These are phyloP conservation scores for Glycine tomentella DNA, from an alignment of 306 rosid genomes.

Conservation along the genomic window DNA sequence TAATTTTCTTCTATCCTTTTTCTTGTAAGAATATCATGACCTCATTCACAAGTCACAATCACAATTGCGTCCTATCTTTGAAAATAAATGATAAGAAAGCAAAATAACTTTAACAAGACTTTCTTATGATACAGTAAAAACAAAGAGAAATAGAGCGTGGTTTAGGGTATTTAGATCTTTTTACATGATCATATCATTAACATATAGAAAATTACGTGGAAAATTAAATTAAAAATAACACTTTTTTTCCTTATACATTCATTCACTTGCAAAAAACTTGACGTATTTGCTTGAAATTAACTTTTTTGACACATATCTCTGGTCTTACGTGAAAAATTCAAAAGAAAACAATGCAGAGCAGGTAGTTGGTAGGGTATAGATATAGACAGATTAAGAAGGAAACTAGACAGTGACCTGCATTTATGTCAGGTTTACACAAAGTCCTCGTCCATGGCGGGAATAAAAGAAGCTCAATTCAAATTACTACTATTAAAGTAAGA, in stretches of 20 bases:
- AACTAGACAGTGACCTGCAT: slow-evolving; percentile 20
- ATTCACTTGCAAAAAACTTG: too few relatives aligned
- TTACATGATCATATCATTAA: neutral
- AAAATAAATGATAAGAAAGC: too few relatives aligned
- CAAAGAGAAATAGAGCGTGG: neutral
- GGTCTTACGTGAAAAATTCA: neutral
- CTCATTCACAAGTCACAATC: too few relatives aligned
- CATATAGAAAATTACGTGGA: neutral
- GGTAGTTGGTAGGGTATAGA: neutral
- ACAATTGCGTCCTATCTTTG: too few relatives aligned
- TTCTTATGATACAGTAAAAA: neutral
- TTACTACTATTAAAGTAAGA: neutral
- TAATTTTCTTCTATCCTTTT: too few relatives aligned
- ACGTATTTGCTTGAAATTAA: neutral
- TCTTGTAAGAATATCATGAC: too few relatives aligned
- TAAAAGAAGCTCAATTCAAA: slow-evolving; percentile 50
- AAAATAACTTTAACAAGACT: neutral
- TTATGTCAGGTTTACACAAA: neutral
- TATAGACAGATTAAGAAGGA: slow-evolving; percentile 23
- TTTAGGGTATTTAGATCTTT: neutral
- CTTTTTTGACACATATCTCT: neutral
- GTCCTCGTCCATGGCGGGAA: slow-evolving; percentile 65
- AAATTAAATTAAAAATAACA: too few relatives aligned
- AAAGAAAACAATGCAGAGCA: neutral
- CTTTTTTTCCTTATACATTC: too few relatives aligned